These are phyloP conservation scores for Solanum sejunctum DNA, from an alignment of 257 asterid species.

Conservation along the genomic window DNA sequence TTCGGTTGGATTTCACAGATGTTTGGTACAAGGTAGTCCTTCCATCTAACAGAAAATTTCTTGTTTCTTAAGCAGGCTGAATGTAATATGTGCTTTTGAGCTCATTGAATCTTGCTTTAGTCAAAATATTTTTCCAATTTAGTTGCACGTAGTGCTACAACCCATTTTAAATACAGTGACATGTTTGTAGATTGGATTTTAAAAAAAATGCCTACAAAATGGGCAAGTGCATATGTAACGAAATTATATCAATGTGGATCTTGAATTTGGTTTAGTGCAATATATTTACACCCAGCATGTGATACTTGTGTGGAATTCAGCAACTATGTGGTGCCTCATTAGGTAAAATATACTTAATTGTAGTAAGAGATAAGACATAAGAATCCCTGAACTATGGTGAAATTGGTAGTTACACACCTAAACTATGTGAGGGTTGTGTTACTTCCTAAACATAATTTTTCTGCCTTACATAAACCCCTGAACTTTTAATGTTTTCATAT, in stretches of 20 bases:
- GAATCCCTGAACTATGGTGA: neutral
- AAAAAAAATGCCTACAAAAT: neutral
- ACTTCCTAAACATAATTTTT: neutral
- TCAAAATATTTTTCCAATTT: neutral
- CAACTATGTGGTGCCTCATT: neutral
- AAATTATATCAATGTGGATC: neutral
- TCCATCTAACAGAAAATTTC: neutral
- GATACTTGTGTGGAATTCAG: neutral
- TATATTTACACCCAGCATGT: neutral
- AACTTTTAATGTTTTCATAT: neutral
- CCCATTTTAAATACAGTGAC: neutral
- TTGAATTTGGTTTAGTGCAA: neutral
- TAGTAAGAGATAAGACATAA: neutral
- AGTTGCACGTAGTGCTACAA: neutral
- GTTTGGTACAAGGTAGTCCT: neutral
- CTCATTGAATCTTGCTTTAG: neutral
- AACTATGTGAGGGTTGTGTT: neutral
- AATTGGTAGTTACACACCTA: neutral
- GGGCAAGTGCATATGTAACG: neutral
- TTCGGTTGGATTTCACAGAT: neutral
- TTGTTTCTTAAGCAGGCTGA: neutral
- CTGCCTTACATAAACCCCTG: neutral
- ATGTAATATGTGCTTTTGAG: neutral
- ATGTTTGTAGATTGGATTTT: neutral
- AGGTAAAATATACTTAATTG: neutral